A percentile compares a stretch with the other conserved stretches of the same genome.
These are phyloP conservation scores for Fusarium musae DNA, from an alignment of 2,329 filamentous ascomycete genomes.

Conservation along the genomic window DNA sequence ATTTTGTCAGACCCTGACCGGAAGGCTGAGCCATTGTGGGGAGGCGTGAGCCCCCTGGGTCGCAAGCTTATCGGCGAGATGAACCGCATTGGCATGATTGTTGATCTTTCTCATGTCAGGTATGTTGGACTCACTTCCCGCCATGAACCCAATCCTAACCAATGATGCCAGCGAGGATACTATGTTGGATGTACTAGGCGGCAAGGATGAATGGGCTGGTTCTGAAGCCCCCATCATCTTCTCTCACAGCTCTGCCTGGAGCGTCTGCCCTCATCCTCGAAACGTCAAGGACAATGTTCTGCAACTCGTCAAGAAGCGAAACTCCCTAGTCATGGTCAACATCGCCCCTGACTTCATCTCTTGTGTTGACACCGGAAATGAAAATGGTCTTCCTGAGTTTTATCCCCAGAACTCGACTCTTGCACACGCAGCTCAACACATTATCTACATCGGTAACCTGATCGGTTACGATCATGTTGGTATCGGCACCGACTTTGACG, in stretches of 20 bases:
- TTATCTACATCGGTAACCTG: conserved; percentile 81
- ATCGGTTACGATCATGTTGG: conserved; percentile 92
- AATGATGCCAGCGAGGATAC: conserved; percentile 71
- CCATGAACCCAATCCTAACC: not conserved
- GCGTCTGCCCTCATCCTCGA: conserved; percentile 85
- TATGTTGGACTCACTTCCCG: conserved; percentile 14
- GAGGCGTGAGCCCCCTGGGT: conserved; percentile 78
- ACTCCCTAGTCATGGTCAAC: conserved; percentile 90
- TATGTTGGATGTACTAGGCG: conserved; percentile 83
- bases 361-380: conserved; percentile 69
- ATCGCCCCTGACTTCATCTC: conserved; percentile 86
- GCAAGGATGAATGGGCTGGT: conserved; percentile 71
- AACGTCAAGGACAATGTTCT: conserved; percentile 91
- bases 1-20: conserved; percentile 65
- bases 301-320: conserved; percentile 75
- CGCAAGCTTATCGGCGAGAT: conserved; percentile 81
- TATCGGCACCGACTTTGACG: conserved; percentile 91
- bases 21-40: conserved; percentile 69
- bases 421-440: conserved; percentile 80
- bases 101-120: conserved; percentile 82
- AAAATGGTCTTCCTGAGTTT: conserved; percentile 74
- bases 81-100: conserved; percentile 95
- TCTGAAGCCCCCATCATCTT: conserved; percentile 87
- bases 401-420: conserved; percentile 78
- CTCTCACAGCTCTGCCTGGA: conserved; percentile 85